Base-by-base conservation (phyloP, 1,284 basidiomycete genomes). In the Rhodotorula sp. region DNA sequence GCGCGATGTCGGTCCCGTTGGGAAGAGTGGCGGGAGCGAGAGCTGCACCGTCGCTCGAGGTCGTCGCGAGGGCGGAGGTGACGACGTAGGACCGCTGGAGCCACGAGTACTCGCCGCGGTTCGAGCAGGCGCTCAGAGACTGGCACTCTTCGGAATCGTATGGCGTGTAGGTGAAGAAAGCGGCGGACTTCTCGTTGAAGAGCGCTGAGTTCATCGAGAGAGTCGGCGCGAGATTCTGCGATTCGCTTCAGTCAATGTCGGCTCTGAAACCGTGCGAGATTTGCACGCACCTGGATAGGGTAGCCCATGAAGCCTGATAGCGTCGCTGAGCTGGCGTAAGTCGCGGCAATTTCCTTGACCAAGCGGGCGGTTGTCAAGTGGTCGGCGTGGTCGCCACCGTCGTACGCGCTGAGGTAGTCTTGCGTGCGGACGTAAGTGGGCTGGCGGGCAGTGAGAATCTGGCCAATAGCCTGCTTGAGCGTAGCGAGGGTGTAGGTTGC, bases 381-480 rank as follows among this genome's bases (percentile, higher is more conserved):
- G 59, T 76, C 74, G 34, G 70, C 51, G 48, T 76, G 74, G 46
- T 76, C 74, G n/a, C 73, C 73, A 0, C 54, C 53, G 51, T 62
- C 68, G 29, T 62, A 70, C n/a, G 70, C 66, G 15, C 52, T 57
- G 0, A 72, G 60, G 49, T 73, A 47, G 32, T 74, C 73, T 30
- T 68, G 63, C 19, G 73, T 71, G 32, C 58, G 60, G 19, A 73
- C 59, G 39, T 32, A 34, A 13, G 27, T 27, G 19, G 73, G 67
- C 44, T 67, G 44, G n/a, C 63, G 66, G 0, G 63, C 57, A 11
- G 54, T 27, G 29, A 74, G 36, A 47, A 74, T 68, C 39, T 67
- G 52, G 5, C 44, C 66, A 30, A 74, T 36, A 4, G 71, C 71
- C 19, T 47, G 27, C 53, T 55, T 53, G 27, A 74, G 68, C 20